Conservation (phyloP, 2,329 filamentous ascomycete species). For the Alternaria gansuensis region DNA sequence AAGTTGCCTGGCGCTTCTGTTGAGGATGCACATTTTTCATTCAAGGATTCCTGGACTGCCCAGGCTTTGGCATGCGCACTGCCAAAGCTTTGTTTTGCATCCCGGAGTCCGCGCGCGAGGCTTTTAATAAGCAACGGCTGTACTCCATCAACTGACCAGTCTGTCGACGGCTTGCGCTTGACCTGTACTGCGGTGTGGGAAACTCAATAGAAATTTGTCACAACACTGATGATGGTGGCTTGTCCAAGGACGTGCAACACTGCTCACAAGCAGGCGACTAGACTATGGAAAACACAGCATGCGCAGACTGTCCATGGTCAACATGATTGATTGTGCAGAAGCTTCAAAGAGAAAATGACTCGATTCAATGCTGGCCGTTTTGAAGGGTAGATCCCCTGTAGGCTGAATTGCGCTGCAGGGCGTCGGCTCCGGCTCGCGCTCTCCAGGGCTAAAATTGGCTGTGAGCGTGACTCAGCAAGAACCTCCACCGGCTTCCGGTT, state of each 20-base stretch:
- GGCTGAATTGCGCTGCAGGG: not conserved
- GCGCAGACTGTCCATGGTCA: not conserved
- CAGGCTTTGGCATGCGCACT: slow-evolving; percentile 8
- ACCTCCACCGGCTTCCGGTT: slow-evolving; percentile 10
- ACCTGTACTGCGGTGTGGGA: not conserved
- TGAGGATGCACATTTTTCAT: slow-evolving; percentile 23
- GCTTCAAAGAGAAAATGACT: not conserved
- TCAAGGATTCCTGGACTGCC: not conserved
- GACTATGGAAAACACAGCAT: not conserved
- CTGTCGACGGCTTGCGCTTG: not conserved
- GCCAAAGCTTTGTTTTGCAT: too few relatives aligned
- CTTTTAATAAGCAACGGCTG: not conserved
- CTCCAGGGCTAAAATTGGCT: slow-evolving; percentile 10
- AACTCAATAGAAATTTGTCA: not conserved
- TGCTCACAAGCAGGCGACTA: not conserved
- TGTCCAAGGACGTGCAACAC: not conserved
- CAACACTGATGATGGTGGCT: not conserved
- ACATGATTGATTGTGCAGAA: slow-evolving; percentile 8
- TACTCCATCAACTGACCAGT: not conserved
- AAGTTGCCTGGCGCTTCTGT: slow-evolving; percentile 18
- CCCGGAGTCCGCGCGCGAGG: not conserved
- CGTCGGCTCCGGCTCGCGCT: slow-evolving; percentile 3
- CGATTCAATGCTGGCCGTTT: not conserved
- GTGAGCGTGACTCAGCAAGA: slow-evolving; percentile 5
- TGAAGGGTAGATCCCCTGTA: not conserved